Evolutionary conservation across 208 protist species (phyloP), one percentile per base, ranked within the genome.

Genomic region (Phytomonas francai): DNA sequence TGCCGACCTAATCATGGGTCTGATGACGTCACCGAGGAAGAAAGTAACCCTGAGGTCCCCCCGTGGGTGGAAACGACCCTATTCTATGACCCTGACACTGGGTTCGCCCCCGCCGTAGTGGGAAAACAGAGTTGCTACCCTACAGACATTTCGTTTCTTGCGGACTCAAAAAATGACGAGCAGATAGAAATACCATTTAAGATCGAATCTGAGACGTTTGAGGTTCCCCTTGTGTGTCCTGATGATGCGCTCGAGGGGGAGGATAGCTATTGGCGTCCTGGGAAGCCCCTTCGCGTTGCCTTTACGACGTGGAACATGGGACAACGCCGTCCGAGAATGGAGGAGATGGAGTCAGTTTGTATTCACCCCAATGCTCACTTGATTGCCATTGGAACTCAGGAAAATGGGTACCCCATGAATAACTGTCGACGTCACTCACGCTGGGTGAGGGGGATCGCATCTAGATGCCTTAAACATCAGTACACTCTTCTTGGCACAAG

Each of bases 281-380:
- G 86, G 4, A 83, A 85, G 66, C 78, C 84, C 30, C 74, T 96
- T 30, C 79, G 85, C n/a, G 73, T 96, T 25, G 65, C 83, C 0
- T 93, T 88, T 70, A 65, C 93, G 6, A 93, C 76, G 19, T 95
- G 87, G 86, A 95, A 95, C 71, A 91, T 95, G 84, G 87, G 75
- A 7, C 72, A 75, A 51, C 79, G 67, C 27, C 14, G 51, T 5
- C 80, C 90, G 30, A 57, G 76, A 32, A 78, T 80, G 63, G 45
- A 62, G 0, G 83, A 92, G 57, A 74, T 95, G 8, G 77, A 83
- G 3, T 59, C 63, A 0, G 74, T 78, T 57, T 95, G 87, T 51
- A 83, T 95, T 29, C 84, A 81, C 61, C 87, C 83, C 19, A 92
- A 92, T 70, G 90, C 85, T 3, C 90, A 95, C 65, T 67, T 95